A percentile compares a stretch with the other conserved stretches of the same genome.
These are phyloP conservation scores for Cicer chorassanicum DNA, from an alignment of 306 rosid species.

Conservation along the genomic window DNA sequence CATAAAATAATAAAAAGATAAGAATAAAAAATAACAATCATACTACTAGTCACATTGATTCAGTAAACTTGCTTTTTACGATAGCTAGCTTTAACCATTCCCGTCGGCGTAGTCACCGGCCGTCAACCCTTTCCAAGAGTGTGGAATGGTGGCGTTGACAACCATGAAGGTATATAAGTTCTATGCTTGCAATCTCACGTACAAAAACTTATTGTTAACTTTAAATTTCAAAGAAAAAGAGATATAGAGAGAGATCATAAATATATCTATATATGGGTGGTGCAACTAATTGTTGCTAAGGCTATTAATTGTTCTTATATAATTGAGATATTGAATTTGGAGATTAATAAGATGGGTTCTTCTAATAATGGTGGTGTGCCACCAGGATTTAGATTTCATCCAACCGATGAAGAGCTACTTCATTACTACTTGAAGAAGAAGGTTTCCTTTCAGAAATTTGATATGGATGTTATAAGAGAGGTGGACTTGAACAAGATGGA, in stretches of 20 bases:
- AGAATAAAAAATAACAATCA: conserved; percentile 32
- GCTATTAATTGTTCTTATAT: not conserved
- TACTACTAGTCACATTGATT: conserved; percentile 51
- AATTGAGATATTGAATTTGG: conserved; percentile 14
- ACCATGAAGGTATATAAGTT: conserved; percentile 50
- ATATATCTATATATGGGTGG: not conserved
- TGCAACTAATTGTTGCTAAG: not conserved
- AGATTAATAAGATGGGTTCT: conserved; percentile 60
- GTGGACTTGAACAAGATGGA: conserved; percentile 98
- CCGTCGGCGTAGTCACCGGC: conserved; percentile 99
- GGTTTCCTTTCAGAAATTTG: conserved; percentile 82
- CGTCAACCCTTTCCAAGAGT: conserved; percentile 69
- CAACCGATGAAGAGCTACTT: conserved; percentile 90
- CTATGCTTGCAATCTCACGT: conserved; percentile 46
- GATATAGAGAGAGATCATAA: not conserved
- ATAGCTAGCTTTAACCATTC: conserved; percentile 73
- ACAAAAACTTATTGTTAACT: conserved; percentile 41
- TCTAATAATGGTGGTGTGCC: conserved; percentile 91
- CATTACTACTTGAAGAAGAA: conserved; percentile 94
- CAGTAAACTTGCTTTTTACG: conserved; percentile 73
- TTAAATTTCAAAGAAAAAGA: conserved; percentile 16
- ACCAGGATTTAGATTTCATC: conserved; percentile 94
- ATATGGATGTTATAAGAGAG: conserved; percentile 94
- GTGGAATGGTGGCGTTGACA: conserved; percentile 61
- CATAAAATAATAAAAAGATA: conserved; percentile 32